Percentiles rank a stretch among this genome's conserved stretches.
These are phyloP conservation scores for Gaeumannomyces sp. DNA, from an alignment of 2,329 filamentous ascomycete genomes.

Conservation along the genomic window DNA sequence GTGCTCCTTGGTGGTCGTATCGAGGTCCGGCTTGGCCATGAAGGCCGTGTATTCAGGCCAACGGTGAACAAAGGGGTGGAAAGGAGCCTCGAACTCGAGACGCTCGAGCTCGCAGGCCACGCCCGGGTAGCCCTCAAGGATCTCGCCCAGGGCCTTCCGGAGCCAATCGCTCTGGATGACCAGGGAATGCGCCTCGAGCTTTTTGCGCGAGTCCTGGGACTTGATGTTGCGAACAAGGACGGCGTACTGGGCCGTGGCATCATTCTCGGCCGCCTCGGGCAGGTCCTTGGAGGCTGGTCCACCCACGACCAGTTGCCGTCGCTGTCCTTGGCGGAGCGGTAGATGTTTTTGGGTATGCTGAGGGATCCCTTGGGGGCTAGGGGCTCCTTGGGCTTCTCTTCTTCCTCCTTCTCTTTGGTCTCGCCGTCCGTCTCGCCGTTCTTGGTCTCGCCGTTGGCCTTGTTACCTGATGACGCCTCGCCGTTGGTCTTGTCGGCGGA, in stretches of 20 bases:
- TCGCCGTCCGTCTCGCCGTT: not conserved
- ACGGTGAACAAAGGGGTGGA: slow-evolving; percentile 59
- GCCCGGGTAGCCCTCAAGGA: slow-evolving; percentile 53
- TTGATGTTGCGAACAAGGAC: slow-evolving; percentile 53
- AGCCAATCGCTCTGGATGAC: slow-evolving; percentile 57
- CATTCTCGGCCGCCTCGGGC: slow-evolving; percentile 52
- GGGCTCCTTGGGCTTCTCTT: slow-evolving; percentile 20
- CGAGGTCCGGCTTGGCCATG: slow-evolving; percentile 32
- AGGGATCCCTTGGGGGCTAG: slow-evolving; percentile 27
- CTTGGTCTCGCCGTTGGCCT: not conserved
- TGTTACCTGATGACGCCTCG: not conserved
- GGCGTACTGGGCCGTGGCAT: slow-evolving; percentile 55
- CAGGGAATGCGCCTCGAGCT: slow-evolving; percentile 55
- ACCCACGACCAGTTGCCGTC: slow-evolving; percentile 49
- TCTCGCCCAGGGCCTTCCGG: slow-evolving; percentile 47
- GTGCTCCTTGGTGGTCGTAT: slow-evolving; percentile 39
- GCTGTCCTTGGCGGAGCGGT: slow-evolving; percentile 36
- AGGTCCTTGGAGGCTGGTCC: slow-evolving; percentile 46
- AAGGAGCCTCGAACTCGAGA: slow-evolving; percentile 54
- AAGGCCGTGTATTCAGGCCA: slow-evolving; percentile 45
- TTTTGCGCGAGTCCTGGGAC: slow-evolving; percentile 52
- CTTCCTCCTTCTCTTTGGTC: slow-evolving; percentile 1
- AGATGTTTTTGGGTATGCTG: slow-evolving; percentile 35
- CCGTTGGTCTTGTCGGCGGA: not conserved
- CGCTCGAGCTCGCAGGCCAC: slow-evolving; percentile 53